Evolutionary conservation across 129 eudicot species (phyloP), one percentile per base, ranked within the genome.

Genomic region (Ambrosia trifida): DNA sequence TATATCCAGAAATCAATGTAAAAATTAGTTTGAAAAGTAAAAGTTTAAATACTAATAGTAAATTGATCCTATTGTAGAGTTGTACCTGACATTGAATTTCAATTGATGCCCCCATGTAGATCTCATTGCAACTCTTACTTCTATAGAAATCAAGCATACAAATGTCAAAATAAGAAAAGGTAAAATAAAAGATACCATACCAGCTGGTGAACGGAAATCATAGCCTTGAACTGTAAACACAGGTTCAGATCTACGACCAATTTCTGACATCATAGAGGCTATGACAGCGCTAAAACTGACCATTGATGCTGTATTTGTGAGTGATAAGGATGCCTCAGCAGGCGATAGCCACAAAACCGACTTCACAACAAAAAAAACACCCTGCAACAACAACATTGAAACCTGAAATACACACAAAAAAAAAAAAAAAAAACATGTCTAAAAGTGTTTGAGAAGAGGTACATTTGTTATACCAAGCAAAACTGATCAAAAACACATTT

Each of bases 301-400:
- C 73, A 84, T 87, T 28, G 98, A 92, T 76, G 98, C 89, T 36
- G 96, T 86, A 80, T 89, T 85, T 18, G 96, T 77, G 61, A 87
- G 85, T 17, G 96, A 92, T 61, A 81, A 79, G 65, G 91, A 87
- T 51, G 98, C 84, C 52, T 87, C 95, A 51, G 86, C 72, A 64
- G 95, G 89, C n/a, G 98, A 83, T 66, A 91, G 98, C 98, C 98
- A 92, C 68, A 92, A 82, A 49, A 92, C 95, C 3, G 98, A 89
- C 83, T 89, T 96, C 53, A 92, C n/a, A 13, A 91, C 98, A 33
- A 92, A 92, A 77, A 92, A 75, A 96, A 92, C 73, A 96, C 98
- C 28, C 1, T 45, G 95, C 95, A 69, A 92, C 98, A 66, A 95
- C 95, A 81, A 95, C 98, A 82, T 92, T 92, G 79, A 92, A 92